phyloP scores from a whole-genome alignment of 805 yeast species.

The Nakazawaea laoshanensis region DNA sequence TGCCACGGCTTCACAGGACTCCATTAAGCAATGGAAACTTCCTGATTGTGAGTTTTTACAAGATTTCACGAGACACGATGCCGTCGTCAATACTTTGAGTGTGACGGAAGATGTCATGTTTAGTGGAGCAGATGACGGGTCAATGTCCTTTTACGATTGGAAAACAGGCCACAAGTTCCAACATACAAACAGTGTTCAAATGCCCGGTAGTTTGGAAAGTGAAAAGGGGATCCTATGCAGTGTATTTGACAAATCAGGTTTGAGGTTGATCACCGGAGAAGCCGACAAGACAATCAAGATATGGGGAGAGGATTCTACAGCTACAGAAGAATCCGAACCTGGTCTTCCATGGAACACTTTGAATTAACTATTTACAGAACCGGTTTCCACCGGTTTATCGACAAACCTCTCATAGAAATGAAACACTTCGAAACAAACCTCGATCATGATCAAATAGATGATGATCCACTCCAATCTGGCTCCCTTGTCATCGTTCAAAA shows the following conservation, averaged over 20 bases:
- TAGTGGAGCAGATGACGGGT: conserved; percentile 82
- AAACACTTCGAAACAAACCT: conserved; percentile 72
- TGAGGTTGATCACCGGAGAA: conserved; percentile 77
- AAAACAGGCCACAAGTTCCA: conserved; percentile 59
- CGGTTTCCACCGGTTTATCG: background rate
- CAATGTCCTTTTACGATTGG: conserved; percentile 73
- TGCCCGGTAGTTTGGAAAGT: conserved; percentile 65
- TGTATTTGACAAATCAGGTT: conserved; percentile 71
- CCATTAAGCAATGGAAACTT: conserved; percentile 74
- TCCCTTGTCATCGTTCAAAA: conserved; percentile 68
- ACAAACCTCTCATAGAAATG: conserved; percentile 57
- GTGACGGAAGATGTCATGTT: conserved; percentile 58
- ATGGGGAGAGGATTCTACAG: conserved; percentile 47
- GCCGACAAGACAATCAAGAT: conserved; percentile 82
- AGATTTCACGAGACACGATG: conserved; percentile 32
- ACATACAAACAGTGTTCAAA: conserved; percentile 37
- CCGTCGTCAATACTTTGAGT: conserved; percentile 62
- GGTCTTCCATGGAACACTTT: conserved; percentile 25
- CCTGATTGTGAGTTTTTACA: conserved; percentile 65
- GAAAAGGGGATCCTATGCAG: conserved; percentile 65
- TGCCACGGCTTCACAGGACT: conserved; percentile 75
- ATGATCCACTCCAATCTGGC: conserved; percentile 84
- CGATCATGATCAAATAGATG: conserved; percentile 73
- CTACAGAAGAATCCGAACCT: conserved; percentile 25
- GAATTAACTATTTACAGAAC: background rate